Evolutionary conservation across 106 monocot species (phyloP), one percentile per base, ranked within the genome.

Genomic region (Dioscorea alata): DNA sequence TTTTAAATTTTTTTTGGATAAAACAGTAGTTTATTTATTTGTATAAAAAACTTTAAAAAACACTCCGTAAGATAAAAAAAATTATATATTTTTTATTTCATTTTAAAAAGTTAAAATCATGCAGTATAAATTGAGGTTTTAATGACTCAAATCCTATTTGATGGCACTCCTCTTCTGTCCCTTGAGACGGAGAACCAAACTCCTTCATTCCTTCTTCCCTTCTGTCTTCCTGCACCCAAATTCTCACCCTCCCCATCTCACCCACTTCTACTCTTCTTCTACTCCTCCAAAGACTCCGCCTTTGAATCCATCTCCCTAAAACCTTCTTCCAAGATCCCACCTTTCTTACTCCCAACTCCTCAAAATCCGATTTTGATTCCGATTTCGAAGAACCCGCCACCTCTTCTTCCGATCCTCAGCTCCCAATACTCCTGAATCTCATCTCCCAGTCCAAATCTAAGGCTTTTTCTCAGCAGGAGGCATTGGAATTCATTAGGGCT

Each of bases 371-470:
- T 60, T 79, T 79, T 53, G 86, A 86, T 50, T 54, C 57, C 22
- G 78, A 85, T 2, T 59, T 69, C 48, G 57, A 33, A 32, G 61
- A 51, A 4, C 53, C 72, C 68, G 49, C 17, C 23, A 22, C 49
- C 16, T 8, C 33, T 23, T 12, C 25, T 12, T 14, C 19, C 49
- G 69, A 59, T 23, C 31, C 75, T n/a, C 65, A 80, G 12, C 77
- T 85, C 49, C 57, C 35, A 4, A 42, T 51, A 32, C 62, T 82
- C 68, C 72, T 94, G 50, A 74, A 72, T 6, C 75, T 82, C 22
- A 48, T 90, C 48, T 66, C 74, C 67, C 33, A 67, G 7, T 76
- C 79, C 20, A 84, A 74, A 65, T 71, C 74, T 21, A 50, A 73
- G 16, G 73, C 75, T 14, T 58, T 68, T 0, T 64, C 81, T 4